Evolutionary conservation across 805 yeast genomes (phyloP), one percentile per base, ranked within the genome.

Genomic region (Starmerella vaccinii): DNA sequence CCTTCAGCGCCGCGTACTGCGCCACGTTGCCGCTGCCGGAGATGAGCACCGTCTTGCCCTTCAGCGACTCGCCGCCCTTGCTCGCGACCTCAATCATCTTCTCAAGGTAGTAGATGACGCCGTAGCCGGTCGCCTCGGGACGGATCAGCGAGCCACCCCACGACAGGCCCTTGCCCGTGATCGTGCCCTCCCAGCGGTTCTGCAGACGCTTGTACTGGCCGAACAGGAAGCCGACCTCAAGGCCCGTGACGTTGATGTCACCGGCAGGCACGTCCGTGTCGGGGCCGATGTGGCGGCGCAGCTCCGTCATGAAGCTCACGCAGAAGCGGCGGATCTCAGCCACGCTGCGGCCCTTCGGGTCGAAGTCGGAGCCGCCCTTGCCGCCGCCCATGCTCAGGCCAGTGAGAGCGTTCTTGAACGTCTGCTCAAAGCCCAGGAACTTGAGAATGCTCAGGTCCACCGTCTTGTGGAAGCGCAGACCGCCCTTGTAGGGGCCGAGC

Each of bases 141-240:
- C 98, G 84, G 74, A 90, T 89, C 69, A 90, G 77, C 64, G 97
- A 90, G 65, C 97, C 98, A 78, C 98, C 98, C 96, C 97, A 92
- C 69, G 83, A 74, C 66, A 89, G 77, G 66, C 97, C 97, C 77
- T 90, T 90, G 73, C 98, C 98, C 68, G 98, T 90, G 63, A 90
- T 77, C 48, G 90, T 94, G 78, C 97, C 97, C 70, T 90, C 90
- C 82, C 88, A 90, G 67, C 81, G 76, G 82, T 90, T 90, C 72
- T 78, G 82, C 80, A 77, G 76, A 64, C 77, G 76, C 79, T 88
- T 87, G 88, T 85, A 90, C 61, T 96, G 96, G 73, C 98, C 98
- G 63, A 87, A 92, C 68, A 90, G 74, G 84, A 70, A 90, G 63
- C 97, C 95, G 59, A 88, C 77, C 75, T 87, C 95, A 71, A 94